Percentiles rank a stretch among this genome's conserved stretches.
Evolutionary conservation across 2,329 filamentous ascomycete genomes (phyloP).

Genomic region (Alternaria rosae): DNA sequence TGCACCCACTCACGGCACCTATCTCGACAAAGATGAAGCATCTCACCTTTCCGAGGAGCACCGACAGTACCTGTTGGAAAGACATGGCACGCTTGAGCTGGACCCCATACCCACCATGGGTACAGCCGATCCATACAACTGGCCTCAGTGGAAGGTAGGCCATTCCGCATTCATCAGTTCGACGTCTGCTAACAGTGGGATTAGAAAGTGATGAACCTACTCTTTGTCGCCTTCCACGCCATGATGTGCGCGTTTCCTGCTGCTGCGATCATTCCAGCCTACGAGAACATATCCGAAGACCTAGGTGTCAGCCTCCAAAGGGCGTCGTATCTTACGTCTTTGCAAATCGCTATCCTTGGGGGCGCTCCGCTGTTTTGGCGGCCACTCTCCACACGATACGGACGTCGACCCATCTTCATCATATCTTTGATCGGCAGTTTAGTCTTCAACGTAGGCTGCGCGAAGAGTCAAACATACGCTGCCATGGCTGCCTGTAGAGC

Average conservation of each 20-base stretch:
- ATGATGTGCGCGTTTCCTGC: constrained; percentile 66
- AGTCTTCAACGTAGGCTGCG: constrained; percentile 63
- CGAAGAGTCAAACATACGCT: constrained; percentile 57
- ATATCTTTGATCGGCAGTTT: constrained; percentile 58
- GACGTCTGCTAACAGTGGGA: not conserved
- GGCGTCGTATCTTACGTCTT: constrained; percentile 62
- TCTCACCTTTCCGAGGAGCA: constrained; percentile 54
- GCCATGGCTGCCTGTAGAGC: constrained; percentile 61
- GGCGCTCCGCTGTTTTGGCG: constrained; percentile 64
- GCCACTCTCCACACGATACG: constrained; percentile 62
- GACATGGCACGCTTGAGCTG: constrained; percentile 63
- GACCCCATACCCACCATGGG: constrained; percentile 61
- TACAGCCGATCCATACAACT: constrained; percentile 64
- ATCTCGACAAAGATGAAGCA: constrained; percentile 33
- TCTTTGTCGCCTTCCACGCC: constrained; percentile 64
- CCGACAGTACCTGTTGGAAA: constrained; percentile 59
- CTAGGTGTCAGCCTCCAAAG: constrained; percentile 58
- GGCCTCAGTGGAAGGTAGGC: constrained; percentile 59
- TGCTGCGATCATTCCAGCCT: constrained; percentile 63
- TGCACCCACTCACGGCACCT: constrained; percentile 37
- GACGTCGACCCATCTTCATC: constrained; percentile 63
- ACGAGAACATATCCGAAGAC: constrained; percentile 61
- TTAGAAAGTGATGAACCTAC: constrained; percentile 61
- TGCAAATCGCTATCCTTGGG: constrained; percentile 64
- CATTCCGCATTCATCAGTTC: not conserved